Evolutionary conservation across 2,329 filamentous ascomycete species (phyloP).

Genomic region (Chalara sp.): DNA sequence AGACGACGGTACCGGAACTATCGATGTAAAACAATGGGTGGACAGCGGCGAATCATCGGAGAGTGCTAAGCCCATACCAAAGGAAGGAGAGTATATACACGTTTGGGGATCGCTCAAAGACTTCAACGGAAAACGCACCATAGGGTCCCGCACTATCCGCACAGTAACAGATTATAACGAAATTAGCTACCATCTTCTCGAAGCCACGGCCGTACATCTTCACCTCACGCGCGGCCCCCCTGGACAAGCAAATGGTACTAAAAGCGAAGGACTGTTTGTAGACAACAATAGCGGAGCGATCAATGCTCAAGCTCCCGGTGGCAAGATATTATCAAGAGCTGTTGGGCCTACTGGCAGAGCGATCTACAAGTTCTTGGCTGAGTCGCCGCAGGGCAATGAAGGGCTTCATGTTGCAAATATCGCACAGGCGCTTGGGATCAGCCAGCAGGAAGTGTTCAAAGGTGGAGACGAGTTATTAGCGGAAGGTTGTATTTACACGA

Average conservation of each 20-base stretch:
- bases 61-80: slow-evolving; percentile 42
- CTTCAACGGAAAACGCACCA: slow-evolving; percentile 76
- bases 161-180: slow-evolving; percentile 83
- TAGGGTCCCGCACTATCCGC: slow-evolving; percentile 75
- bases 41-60: slow-evolving; percentile 36
- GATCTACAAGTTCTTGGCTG: slow-evolving; percentile 65
- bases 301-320: slow-evolving; percentile 20
- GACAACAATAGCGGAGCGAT: slow-evolving; percentile 29
- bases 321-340: slow-evolving; percentile 29
- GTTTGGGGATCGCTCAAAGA: slow-evolving; percentile 79
- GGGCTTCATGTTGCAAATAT: slow-evolving; percentile 79
- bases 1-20: slow-evolving; percentile 87
- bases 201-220: slow-evolving; percentile 83
- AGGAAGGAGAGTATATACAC: slow-evolving; percentile 74
- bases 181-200: slow-evolving; percentile 84
- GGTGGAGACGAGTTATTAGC: slow-evolving; percentile 77
- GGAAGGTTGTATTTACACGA: slow-evolving; percentile 77
- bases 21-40: slow-evolving; percentile 88
- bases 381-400: slow-evolving; percentile 66
- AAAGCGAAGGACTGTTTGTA: slow-evolving; percentile 27
- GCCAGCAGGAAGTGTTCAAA: slow-evolving; percentile 61
- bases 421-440: slow-evolving; percentile 56
- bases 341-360: slow-evolving; percentile 53
- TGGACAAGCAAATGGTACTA: slow-evolving; percentile 27
- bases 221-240: slow-evolving; percentile 68